A percentile compares a stretch with the other conserved stretches of the same genome.
Conservation (phyloP, 768 basidiomycete species). For the Leucocoprinus leucothites region DNA sequence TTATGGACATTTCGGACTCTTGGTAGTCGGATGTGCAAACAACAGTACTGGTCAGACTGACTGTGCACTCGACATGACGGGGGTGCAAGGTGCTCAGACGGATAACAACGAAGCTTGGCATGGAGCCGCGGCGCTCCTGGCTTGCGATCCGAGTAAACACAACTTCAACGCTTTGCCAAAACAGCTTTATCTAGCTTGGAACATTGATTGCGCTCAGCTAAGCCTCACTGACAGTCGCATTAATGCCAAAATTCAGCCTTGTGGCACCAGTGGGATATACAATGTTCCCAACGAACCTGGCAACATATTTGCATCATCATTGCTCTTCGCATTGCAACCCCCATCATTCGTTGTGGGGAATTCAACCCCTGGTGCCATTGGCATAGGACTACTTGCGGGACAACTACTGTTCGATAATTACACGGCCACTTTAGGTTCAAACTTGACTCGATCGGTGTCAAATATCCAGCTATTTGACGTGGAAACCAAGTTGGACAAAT, state of each 20-base stretch:
- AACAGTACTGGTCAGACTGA: not conserved
- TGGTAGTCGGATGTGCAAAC: too few relatives aligned
- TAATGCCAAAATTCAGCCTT: too few relatives aligned
- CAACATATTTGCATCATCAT: too few relatives aligned
- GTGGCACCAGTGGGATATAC: too few relatives aligned
- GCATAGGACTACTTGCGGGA: constrained; percentile 4
- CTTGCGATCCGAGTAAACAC: constrained; percentile 1
- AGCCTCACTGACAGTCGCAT: too few relatives aligned
- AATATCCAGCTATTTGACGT: not conserved
- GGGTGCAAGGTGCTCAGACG: not conserved
- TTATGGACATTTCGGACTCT: too few relatives aligned
- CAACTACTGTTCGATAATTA: constrained; percentile 6
- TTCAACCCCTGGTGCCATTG: not conserved
- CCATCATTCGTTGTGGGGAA: not conserved
- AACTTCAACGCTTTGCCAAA: not conserved
- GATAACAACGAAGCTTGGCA: constrained; percentile 2
- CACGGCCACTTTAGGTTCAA: not conserved
- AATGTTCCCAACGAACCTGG: too few relatives aligned
- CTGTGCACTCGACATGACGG: not conserved
- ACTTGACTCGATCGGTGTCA: not conserved
- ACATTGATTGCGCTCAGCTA: too few relatives aligned
- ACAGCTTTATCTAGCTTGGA: too few relatives aligned
- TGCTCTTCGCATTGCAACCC: too few relatives aligned
- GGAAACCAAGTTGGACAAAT: not conserved
- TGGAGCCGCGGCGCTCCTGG: not conserved